Base-by-base conservation (phyloP, 352 stramenopile genomes). In the Globisporangium megalacanthum region DNA sequence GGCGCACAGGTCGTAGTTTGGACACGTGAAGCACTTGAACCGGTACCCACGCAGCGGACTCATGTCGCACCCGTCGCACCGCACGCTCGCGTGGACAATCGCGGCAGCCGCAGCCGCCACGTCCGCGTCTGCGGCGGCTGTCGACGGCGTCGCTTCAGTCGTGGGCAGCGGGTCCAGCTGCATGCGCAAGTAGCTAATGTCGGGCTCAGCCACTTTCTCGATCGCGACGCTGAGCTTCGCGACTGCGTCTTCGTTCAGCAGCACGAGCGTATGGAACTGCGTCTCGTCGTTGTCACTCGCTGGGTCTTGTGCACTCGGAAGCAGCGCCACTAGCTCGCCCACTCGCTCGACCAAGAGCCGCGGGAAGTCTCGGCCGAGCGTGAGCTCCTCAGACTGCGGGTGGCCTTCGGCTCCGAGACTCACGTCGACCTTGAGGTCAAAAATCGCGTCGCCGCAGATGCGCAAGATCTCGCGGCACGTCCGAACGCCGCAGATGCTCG, bases 11-110 rank as follows among this genome's bases (percentile, higher is more conserved):
- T 92, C 83, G 60, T 89, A 92, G 51, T 92, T 89, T 0, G 80
- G 54, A 41, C 83, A 92, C 9, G 66, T 74, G 36, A 81, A 86
- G 29, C 83, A 92, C 62, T 92, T 92, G 59, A 89, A 89, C 13
- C 83, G 76, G 52, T 75, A 88, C 11, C 83, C 83, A 42, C 65
- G 61, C 36, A 92, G 51, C 0, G 83, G 83, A 54, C 68, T 90
- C 50, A 86, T 73, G 55, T 88, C 83, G 50, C 83, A 92, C 13
- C 80, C 79, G 56, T 92, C 83, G 57, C 83, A 92, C 17, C 81
- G 78, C n/a, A 92, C 83, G 53, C 76, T 88, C 15, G 75, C 66
- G 63, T 86, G 77, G 5, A 78, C 72, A 57, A 83, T 70, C 4
- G 63, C 66, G 19, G 64, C 39, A 41, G 70, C 60, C 4, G 62